These are phyloP conservation scores for Pachyrhizus erosus DNA, from an alignment of 306 rosid species.

Conservation along the genomic window DNA sequence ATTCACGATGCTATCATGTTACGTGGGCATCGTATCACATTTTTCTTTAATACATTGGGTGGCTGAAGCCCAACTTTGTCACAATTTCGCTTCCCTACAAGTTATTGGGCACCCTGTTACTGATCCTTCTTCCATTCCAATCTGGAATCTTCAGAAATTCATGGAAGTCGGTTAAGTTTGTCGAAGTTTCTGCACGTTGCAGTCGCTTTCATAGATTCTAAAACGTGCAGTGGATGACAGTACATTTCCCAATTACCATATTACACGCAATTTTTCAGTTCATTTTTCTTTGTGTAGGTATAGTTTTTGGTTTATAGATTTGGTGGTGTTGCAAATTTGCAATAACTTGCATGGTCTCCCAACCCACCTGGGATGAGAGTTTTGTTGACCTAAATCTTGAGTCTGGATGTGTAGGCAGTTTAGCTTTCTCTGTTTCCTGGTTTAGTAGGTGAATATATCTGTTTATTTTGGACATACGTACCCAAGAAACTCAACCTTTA, in stretches of 20 bases:
- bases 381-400: conserved; percentile 50
- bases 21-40: not conserved
- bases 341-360: conserved; percentile 21
- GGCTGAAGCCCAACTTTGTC: not conserved
- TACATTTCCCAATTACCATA: conserved; percentile 14
- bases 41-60: not conserved
- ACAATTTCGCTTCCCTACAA: not conserved
- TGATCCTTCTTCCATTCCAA: not conserved
- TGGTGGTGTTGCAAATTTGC: not conserved
- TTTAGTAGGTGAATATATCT: conserved; percentile 9
- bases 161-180: conserved; percentile 8
- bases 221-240: not conserved
- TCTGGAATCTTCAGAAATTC: conserved; percentile 14
- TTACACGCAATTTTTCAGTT: not conserved
- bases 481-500: conserved; percentile 3
- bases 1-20: not conserved
- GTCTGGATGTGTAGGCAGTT: not conserved
- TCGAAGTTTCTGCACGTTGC: not conserved
- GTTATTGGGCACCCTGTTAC: not conserved
- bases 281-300: not conserved
- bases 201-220: conserved; percentile 13
- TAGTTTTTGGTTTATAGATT: not conserved
- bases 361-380: conserved; percentile 7
- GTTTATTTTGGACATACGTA: not conserved
- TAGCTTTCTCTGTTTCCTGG: not conserved